Percentiles rank a stretch among this genome's conserved stretches.
These are phyloP conservation scores for Streptanthus diversifolius DNA, from an alignment of 345 rosid genomes.

Conservation along the genomic window DNA sequence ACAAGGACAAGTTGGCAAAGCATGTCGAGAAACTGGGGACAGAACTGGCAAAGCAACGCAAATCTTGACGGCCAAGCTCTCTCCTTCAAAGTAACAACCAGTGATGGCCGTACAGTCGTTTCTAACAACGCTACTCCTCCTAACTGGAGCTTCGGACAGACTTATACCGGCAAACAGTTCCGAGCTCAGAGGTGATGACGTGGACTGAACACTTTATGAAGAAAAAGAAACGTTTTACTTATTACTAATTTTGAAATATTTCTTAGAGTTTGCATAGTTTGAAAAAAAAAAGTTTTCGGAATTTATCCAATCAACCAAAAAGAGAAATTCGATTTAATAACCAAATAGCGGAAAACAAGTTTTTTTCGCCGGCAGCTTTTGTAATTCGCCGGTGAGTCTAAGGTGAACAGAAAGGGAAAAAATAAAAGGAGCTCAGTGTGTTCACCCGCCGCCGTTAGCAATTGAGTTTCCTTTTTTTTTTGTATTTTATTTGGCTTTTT, in stretches of 20 bases:
- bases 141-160: conserved; percentile 57
- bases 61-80: conserved; percentile 54
- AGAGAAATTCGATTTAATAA: background rate
- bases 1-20: conserved; percentile 46
- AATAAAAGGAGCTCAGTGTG: conserved; percentile 18
- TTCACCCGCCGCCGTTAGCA: conserved; percentile 30
- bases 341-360: conserved; percentile 11
- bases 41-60: conserved; percentile 62
- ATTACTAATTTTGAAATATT: conserved; percentile 13
- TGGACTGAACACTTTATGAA: conserved; percentile 13
- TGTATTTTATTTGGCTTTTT: conserved; percentile 1
- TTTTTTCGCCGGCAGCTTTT: conserved; percentile 32
- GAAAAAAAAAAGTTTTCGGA: background rate
- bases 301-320: background rate
- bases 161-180: conserved; percentile 53
- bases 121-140: conserved; percentile 43
- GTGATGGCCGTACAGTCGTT: conserved; percentile 45
- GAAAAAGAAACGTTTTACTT: background rate
- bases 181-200: conserved; percentile 23
- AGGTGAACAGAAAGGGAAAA: conserved; percentile 19
- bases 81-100: conserved; percentile 54
- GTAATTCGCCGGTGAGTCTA: conserved; percentile 32
- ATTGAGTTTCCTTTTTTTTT: background rate
- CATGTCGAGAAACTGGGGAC: conserved; percentile 66
- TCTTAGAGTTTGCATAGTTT: conserved; percentile 16